A percentile compares a stretch with the other conserved stretches of the same genome.
These are phyloP conservation scores for Cyberlindnera xishuangbannaensis DNA, from an alignment of 805 yeast genomes.

Conservation along the genomic window DNA sequence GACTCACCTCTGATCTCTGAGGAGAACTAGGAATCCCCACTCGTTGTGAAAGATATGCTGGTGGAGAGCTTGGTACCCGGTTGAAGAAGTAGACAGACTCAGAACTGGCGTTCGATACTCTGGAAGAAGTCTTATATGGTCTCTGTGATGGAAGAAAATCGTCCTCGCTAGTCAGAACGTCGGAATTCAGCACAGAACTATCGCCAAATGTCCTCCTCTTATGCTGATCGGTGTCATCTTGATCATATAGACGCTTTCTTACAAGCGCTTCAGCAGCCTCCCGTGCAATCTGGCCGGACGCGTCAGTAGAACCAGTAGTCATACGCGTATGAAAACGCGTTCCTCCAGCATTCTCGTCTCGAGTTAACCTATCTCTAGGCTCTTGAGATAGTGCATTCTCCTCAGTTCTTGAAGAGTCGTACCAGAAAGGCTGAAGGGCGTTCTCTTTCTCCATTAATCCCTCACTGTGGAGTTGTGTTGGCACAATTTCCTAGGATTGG, in stretches of 20 bases:
- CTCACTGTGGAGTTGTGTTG: no score
- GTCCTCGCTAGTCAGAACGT: slow-evolving; percentile 21
- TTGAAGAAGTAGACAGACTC: slow-evolving; percentile 21
- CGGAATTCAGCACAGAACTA: slow-evolving; percentile 15
- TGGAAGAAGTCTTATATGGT: slow-evolving; percentile 14
- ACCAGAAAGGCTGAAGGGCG: slow-evolving; percentile 20
- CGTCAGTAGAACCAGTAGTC: no score
- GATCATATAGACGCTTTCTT: slow-evolving; percentile 17
- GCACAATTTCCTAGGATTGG: no score
- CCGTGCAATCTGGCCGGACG: neutral
- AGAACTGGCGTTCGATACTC: slow-evolving; percentile 19
- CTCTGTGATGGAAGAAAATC: slow-evolving; percentile 1
- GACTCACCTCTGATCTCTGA: slow-evolving; percentile 1
- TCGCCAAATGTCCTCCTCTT: slow-evolving; percentile 14
- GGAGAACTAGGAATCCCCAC: slow-evolving; percentile 17
- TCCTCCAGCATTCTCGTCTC: slow-evolving; percentile 41
- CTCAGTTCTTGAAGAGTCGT: slow-evolving; percentile 30
- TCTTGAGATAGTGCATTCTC: slow-evolving; percentile 32
- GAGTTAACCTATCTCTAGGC: slow-evolving; percentile 34
- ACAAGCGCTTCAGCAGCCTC: slow-evolving; percentile 8
- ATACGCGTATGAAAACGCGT: slow-evolving; percentile 37
- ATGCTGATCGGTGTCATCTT: slow-evolving; percentile 9
- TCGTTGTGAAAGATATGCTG: slow-evolving; percentile 3
- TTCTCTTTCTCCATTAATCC: slow-evolving; percentile 18
- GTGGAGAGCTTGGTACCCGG: slow-evolving; percentile 23